These are phyloP conservation scores for Alternaria gaisen DNA, from an alignment of 2,329 filamentous ascomycete species.

Conservation along the genomic window DNA sequence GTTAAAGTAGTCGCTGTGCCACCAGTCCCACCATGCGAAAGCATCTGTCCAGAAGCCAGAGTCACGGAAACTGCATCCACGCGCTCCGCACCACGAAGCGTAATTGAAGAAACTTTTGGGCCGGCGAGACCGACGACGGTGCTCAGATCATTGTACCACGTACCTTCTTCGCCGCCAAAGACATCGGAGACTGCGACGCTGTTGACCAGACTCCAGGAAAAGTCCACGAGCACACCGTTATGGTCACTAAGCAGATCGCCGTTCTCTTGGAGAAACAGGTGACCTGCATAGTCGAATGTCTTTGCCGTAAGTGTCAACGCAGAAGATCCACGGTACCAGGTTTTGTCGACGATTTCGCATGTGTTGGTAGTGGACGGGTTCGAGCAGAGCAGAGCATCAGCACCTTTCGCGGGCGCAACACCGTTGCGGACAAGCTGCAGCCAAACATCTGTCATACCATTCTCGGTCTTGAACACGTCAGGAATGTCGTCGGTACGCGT, in stretches of 20 bases:
- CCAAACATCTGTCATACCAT: constrained; percentile 67
- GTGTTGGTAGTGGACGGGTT: constrained; percentile 62
- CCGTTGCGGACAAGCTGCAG: constrained; percentile 59
- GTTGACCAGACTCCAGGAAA: constrained; percentile 46
- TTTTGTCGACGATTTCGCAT: constrained; percentile 74
- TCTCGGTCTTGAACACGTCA: constrained; percentile 59
- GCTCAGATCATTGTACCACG: constrained; percentile 66
- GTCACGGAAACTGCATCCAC: constrained; percentile 62
- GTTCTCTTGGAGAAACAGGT: constrained; percentile 65
- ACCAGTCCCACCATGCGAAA: constrained; percentile 65
- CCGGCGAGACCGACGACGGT: constrained; percentile 45
- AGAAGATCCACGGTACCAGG: constrained; percentile 66
- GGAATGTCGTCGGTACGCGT: constrained; percentile 65
- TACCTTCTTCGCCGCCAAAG: constrained; percentile 60
- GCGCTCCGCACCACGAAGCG: constrained; percentile 59
- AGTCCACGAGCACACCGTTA: constrained; percentile 68
- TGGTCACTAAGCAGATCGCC: constrained; percentile 70
- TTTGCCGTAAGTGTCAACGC: constrained; percentile 59
- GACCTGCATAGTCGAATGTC: constrained; percentile 64
- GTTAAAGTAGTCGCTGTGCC: constrained; percentile 56
- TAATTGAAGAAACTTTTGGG: constrained; percentile 52
- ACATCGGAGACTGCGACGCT: constrained; percentile 45
- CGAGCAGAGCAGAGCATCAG: constrained; percentile 57
- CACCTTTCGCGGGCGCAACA: constrained; percentile 32
- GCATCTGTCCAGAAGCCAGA: constrained; percentile 58